Conservation (phyloP, 2,329 filamentous ascomycete genomes). For the Microcyclospora pomicola region DNA sequence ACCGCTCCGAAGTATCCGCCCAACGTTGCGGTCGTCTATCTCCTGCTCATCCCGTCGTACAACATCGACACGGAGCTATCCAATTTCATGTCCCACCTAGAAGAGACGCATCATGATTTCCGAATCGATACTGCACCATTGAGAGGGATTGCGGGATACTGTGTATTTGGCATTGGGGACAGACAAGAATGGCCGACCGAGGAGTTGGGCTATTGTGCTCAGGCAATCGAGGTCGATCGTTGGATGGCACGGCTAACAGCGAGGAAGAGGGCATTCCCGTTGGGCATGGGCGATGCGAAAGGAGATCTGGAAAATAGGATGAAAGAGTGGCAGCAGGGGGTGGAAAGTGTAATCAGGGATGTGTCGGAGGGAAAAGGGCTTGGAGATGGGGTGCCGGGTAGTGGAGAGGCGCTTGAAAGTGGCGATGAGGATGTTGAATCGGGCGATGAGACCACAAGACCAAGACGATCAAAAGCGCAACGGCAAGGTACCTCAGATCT, state of each 20-base stretch:
- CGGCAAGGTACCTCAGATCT: conserved; percentile 52
- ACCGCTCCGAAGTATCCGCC: conserved; percentile 53
- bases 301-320: conserved; percentile 50
- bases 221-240: conserved; percentile 77
- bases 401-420: conserved; percentile 72
- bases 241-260: conserved; percentile 96
- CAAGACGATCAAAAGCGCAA: conserved; percentile 29
- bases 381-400: conserved; percentile 59
- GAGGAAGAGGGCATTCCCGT: conserved; percentile 71
- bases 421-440: conserved; percentile 59
- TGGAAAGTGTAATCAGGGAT: conserved; percentile 56
- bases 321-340: conserved; percentile 62
- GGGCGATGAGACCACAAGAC: conserved; percentile 29
- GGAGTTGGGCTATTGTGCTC: conserved; percentile 80
- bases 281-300: conserved; percentile 68
- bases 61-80: conserved; percentile 89
- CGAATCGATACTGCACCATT: conserved; percentile 82
- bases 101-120: conserved; percentile 94
- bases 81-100: conserved; percentile 71
- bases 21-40: conserved; percentile 55
- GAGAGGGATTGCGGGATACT: conserved; percentile 64
- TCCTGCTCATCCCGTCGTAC: conserved; percentile 77
- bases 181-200: conserved; percentile 84
- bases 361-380: conserved; percentile 39
- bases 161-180: conserved; percentile 89